These are phyloP conservation scores for Aspergillus thermomutatus DNA, from an alignment of 2,329 filamentous ascomycete genomes.

Conservation along the genomic window DNA sequence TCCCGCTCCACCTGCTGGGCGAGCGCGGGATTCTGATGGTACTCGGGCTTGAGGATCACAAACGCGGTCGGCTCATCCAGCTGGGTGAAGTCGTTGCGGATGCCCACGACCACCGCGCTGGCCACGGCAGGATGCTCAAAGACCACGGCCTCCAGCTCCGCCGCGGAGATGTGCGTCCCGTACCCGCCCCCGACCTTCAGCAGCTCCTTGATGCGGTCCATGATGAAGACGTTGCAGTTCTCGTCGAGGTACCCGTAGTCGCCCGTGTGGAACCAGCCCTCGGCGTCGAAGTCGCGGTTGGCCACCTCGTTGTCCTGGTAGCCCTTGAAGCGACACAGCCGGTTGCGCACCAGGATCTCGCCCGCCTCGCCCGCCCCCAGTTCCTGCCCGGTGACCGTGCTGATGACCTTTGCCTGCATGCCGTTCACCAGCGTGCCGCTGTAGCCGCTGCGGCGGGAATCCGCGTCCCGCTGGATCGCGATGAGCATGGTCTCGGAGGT, in stretches of 20 bases:
- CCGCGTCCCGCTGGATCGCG: slow-evolving; percentile 19
- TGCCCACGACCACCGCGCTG: slow-evolving; percentile 33
- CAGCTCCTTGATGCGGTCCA: slow-evolving; percentile 27
- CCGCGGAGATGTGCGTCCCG: slow-evolving; percentile 28
- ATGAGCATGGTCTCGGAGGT: slow-evolving; percentile 24
- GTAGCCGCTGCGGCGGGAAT: slow-evolving; percentile 13
- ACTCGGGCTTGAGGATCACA: slow-evolving; percentile 14
- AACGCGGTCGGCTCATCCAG: slow-evolving; percentile 15
- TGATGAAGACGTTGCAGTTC: slow-evolving; percentile 20
- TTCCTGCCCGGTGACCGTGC: slow-evolving; percentile 14
- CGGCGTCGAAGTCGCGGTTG: slow-evolving; percentile 16
- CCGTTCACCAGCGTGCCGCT: slow-evolving; percentile 19
- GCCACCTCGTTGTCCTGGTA: slow-evolving; percentile 20
- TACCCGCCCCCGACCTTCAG: slow-evolving; percentile 37
- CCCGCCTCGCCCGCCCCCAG: slow-evolving; percentile 12
- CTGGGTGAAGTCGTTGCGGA: slow-evolving; percentile 12
- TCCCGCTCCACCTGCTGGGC: background rate
- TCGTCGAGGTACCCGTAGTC: slow-evolving; percentile 22
- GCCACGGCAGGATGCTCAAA: slow-evolving; percentile 27
- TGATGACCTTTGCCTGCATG: slow-evolving; percentile 15
- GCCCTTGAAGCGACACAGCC: slow-evolving; percentile 12
- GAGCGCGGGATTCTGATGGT: background rate
- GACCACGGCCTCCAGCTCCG: slow-evolving; percentile 34
- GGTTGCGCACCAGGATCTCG: slow-evolving; percentile 22
- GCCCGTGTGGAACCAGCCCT: slow-evolving; percentile 23